Evolutionary conservation across 75 land plant species (phyloP), one percentile per base, ranked within the genome.

Genomic region (Pinus taeda): DNA sequence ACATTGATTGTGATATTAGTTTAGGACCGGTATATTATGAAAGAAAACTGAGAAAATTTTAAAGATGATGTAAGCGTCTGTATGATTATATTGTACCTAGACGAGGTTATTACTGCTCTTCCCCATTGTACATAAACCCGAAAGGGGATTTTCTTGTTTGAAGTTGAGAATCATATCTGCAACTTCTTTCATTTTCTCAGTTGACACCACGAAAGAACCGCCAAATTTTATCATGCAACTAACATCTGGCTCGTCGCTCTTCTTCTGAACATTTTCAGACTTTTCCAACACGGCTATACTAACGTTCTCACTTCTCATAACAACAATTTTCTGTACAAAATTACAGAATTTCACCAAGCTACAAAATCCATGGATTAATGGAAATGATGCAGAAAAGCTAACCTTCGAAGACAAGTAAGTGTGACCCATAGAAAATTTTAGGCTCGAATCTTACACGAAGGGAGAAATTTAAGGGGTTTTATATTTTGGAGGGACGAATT

Each of bases 111-210:
- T 97, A 4, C 98, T 97, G 4, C 92, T 97, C 84, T 93, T 97
- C 59, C 99, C 99, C 99, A 97, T 97, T 2, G 99, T 98, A 61
- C 98, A 97, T 17, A 97, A 88, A 80, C 95, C 98, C 75, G 95
- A 86, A 4, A 97, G 81, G 14, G 99, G 99, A 75, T 77, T 86
- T 75, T 95, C 96, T 1, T 87, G 80, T 0, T 89, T 91, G 79
- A 97, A 94, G 70, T 93, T 88, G 26, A 84, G 84, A 64, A 97
- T 90, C 45, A 97, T 84, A 20, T 89, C 88, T 18, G 94, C 95
- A 57, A 97, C 98, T 77, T 97, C 99, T 57, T 64, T 84, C 98
- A 97, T 97, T 62, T 98, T 88, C 17, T 78, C 93, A 22, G 99
- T 93, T 60, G 98, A 84, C 0, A 98, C 93, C 30, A 97, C 84